phyloP scores from a whole-genome alignment of 2,329 filamentous ascomycete species.

The Clonostachys solani region DNA sequence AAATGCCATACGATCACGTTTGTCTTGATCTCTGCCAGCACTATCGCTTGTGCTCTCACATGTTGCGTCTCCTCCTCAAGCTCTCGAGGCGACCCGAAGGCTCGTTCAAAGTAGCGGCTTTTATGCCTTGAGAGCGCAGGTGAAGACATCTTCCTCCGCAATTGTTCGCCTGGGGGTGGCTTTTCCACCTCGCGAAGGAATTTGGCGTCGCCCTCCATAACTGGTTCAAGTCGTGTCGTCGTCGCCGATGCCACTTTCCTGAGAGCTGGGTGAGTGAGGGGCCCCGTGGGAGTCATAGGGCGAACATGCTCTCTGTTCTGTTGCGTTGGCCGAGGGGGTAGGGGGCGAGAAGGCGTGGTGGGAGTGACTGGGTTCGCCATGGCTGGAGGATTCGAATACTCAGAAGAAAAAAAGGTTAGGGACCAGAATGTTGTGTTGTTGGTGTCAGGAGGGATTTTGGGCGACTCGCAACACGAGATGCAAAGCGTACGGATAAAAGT shows the following conservation, averaged over 20 bases:
- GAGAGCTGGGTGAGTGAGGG: not conserved
- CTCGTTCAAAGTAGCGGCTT: conserved; percentile 38
- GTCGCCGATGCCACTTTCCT: not conserved
- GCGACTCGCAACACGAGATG: no score
- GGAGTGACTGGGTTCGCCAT: no score
- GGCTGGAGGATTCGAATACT: no score
- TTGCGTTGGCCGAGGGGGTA: not conserved
- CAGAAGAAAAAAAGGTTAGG: no score
- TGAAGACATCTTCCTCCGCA: conserved; percentile 9
- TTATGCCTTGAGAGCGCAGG: conserved; percentile 10
- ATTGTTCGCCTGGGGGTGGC: conserved; percentile 5
- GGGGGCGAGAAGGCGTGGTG: no score
- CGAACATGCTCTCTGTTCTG: not conserved
- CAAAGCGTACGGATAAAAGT: no score
- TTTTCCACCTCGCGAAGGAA: conserved; percentile 9
- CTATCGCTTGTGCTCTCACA: conserved; percentile 49
- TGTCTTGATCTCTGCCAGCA: conserved; percentile 60
- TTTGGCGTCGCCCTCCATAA: conserved; percentile 17
- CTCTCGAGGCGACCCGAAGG: conserved; percentile 29
- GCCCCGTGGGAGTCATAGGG: not conserved
- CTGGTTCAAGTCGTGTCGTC: conserved; percentile 16
- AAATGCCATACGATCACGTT: conserved; percentile 48
- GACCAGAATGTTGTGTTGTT: no score
- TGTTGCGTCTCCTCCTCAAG: conserved; percentile 28
- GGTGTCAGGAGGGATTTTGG: no score